Base-by-base conservation (phyloP, 164 flowering plant species). In the Magnolia officinalis region DNA sequence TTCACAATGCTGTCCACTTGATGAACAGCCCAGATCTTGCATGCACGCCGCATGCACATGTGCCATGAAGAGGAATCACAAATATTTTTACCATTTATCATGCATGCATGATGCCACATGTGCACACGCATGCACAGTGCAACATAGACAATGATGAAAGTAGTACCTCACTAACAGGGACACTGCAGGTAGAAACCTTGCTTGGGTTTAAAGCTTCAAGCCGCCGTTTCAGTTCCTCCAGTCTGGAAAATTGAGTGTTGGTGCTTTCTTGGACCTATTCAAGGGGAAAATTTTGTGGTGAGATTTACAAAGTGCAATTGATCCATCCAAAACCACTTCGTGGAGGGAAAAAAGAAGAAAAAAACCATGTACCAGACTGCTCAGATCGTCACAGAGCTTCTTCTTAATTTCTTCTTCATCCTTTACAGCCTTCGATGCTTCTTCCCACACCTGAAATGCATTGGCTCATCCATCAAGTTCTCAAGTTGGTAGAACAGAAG, bases 261-360 rank as follows among this genome's bases (percentile, higher is more conserved):
- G 92, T 90, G 81, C 98, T 94, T 87, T 96, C 98, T 81, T 90
- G 92, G 52, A 96, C 99, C 99, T 96, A 76, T 21, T 74, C 49
- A 37, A 37, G 10, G 61, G 18, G 49, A 61, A 76, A 45, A 2
- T 16, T 63, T 13, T 14, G 31, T n/a, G 37, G 8, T 18, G 20
- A 76, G 58, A 45, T 61, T 21, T 8, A 71, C 26, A 50, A 4
- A 75, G 45, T 37, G 45, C 45, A 37, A 37, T 37, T 37, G 6
- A 37, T 2, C 67, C 18, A 61, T 31, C 75, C 10, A 19, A 74
- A 5, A 66, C 13, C 10, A 2, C 61, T 55, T 49, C 45, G 6
- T 37, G 6, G 59, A 66, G 65, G 31, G 29, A 21, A 13, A 59
- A 26, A 26, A 26, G 29, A 26, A 26, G 29, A 26, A 26, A 26